Evolutionary conservation across 495 filamentous ascomycete genomes (phyloP).

Genomic region (Aspergillus coremiiformis): DNA sequence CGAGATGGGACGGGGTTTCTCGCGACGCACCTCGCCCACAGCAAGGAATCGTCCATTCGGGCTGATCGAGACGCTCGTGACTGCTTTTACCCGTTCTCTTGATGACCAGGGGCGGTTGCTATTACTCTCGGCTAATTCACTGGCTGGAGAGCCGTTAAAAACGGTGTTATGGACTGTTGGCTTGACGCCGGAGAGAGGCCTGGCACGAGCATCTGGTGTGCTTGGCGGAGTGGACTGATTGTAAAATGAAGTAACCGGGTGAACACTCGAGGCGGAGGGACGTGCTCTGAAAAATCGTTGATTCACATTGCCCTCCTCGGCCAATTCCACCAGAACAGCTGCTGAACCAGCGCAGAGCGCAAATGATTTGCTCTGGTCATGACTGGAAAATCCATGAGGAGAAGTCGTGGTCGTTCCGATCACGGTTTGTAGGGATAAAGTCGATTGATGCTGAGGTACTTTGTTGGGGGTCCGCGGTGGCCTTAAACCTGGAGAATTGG

Average conservation of each 20-base stretch:
- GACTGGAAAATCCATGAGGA: slow-evolving; percentile 78
- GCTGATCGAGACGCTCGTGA: slow-evolving; percentile 88
- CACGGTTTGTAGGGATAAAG: slow-evolving; percentile 69
- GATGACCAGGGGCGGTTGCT: slow-evolving; percentile 71
- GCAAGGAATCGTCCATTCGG: slow-evolving; percentile 84
- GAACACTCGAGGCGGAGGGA: slow-evolving; percentile 66
- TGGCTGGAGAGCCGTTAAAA: slow-evolving; percentile 30
- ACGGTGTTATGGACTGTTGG: slow-evolving; percentile 22
- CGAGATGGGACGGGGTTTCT: background rate
- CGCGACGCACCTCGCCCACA: slow-evolving; percentile 68
- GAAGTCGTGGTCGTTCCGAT: slow-evolving; percentile 83
- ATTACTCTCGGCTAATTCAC: slow-evolving; percentile 52
- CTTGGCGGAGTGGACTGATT: slow-evolving; percentile 54
- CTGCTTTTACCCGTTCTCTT: slow-evolving; percentile 86
- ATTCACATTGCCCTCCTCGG: slow-evolving; percentile 58
- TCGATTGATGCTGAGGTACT: slow-evolving; percentile 36
- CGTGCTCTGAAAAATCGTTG: slow-evolving; percentile 89
- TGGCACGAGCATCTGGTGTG: slow-evolving; percentile 37
- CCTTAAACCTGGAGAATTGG: slow-evolving; percentile 64
- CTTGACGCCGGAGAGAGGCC: slow-evolving; percentile 27
- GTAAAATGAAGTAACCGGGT: slow-evolving; percentile 45
- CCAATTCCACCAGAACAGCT: slow-evolving; percentile 80
- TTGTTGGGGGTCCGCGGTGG: slow-evolving; percentile 59
- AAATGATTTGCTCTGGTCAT: slow-evolving; percentile 62
- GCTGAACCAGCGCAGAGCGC: slow-evolving; percentile 88